phyloP scores from a whole-genome alignment of 306 rosid genomes.

The Echinosophora koreensis region DNA sequence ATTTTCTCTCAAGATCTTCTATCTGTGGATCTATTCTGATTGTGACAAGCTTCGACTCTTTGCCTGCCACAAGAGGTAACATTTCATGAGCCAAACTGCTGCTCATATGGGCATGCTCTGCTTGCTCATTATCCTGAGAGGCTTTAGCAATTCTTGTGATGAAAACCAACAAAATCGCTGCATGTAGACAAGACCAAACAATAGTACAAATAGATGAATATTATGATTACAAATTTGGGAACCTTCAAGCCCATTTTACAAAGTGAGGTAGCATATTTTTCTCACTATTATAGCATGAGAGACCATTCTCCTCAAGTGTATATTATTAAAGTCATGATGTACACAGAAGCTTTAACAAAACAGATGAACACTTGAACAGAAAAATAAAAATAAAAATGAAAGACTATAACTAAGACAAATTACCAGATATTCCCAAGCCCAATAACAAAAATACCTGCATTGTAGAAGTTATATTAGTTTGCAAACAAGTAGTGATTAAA shows the following conservation, averaged over 20 bases:
- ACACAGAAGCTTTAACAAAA: not conserved
- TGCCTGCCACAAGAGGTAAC: constrained; percentile 40
- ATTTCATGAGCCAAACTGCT: constrained; percentile 36
- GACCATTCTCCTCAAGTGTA: not conserved
- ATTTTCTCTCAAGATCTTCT: constrained; percentile 44
- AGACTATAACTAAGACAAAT: constrained; percentile 32
- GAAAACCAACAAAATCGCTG: constrained; percentile 56
- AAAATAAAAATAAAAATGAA: not conserved
- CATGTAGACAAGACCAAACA: constrained; percentile 20
- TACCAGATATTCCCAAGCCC: constrained; percentile 69
- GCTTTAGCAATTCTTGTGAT: constrained; percentile 67
- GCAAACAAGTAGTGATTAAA: not conserved
- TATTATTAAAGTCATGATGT: not conserved
- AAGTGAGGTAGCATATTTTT: not conserved
- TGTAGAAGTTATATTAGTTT: constrained; percentile 23
- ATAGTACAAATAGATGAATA: not conserved
- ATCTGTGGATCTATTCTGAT: constrained; percentile 45
- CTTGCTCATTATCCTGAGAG: constrained; percentile 61
- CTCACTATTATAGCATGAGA: not conserved
- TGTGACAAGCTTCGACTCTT: constrained; percentile 42
- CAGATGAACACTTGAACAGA: not conserved
- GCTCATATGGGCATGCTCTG: constrained; percentile 51
- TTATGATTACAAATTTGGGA: not conserved
- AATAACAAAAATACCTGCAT: constrained; percentile 58
- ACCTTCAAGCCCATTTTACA: not conserved